A percentile compares a stretch with the other conserved stretches of the same genome.
Conservation (phyloP, 306 rosid genomes). For the Lathyrus tuberosus region DNA sequence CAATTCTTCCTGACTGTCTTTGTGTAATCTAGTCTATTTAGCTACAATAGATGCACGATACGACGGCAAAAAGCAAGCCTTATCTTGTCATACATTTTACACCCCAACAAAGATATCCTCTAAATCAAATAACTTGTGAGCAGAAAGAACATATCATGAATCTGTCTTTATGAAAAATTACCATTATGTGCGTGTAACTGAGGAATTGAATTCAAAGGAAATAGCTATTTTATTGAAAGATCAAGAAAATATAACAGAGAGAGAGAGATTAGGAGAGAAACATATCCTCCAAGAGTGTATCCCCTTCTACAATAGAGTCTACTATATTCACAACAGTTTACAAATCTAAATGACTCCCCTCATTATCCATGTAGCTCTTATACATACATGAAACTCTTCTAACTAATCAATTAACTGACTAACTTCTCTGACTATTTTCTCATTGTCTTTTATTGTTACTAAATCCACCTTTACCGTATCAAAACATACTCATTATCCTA, state of each 20-base stretch:
- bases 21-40: slow-evolving; percentile 7
- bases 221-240: background rate
- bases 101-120: background rate
- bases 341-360: background rate
- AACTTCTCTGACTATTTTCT: too few species aligned
- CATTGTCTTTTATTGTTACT: background rate
- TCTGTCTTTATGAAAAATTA: background rate
- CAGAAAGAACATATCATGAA: background rate
- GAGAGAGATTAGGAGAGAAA: background rate
- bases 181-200: background rate
- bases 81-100: background rate
- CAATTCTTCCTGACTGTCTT: background rate
- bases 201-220: background rate
- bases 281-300: background rate
- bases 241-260: background rate
- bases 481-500: background rate
- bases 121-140: background rate
- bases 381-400: background rate
- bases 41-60: background rate
- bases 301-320: background rate
- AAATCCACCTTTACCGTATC: background rate
- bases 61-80: background rate
- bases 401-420: background rate
- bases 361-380: background rate
- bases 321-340: slow-evolving; percentile 2